phyloP scores from a whole-genome alignment of 352 stramenopile genomes.

The Hyaloperonospora arabidopsidis region DNA sequence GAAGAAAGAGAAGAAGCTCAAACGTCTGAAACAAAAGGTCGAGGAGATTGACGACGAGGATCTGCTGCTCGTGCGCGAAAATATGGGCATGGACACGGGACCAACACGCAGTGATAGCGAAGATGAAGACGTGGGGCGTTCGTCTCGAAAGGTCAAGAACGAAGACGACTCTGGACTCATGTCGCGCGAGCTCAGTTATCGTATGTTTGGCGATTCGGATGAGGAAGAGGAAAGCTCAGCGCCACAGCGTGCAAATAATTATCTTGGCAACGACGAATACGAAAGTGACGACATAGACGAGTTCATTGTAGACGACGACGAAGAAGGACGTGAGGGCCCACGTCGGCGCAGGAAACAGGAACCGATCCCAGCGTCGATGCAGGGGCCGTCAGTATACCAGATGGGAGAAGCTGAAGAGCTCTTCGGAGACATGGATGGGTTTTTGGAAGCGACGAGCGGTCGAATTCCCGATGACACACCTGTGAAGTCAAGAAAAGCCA shows the following conservation, averaged over 20 bases:
- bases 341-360: constrained; percentile 73
- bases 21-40: constrained; percentile 81
- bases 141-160: constrained; percentile 63
- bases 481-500: constrained; percentile 72
- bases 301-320: constrained; percentile 87
- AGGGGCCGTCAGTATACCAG: constrained; percentile 84
- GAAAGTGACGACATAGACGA: constrained; percentile 86
- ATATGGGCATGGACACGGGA: constrained; percentile 80
- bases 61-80: constrained; percentile 83
- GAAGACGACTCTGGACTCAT: constrained; percentile 72
- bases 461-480: constrained; percentile 24
- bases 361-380: constrained; percentile 62
- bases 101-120: constrained; percentile 69
- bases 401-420: constrained; percentile 87
- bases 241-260: constrained; percentile 62
- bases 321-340: constrained; percentile 72
- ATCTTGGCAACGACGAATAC: constrained; percentile 82
- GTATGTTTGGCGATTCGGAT: constrained; percentile 86
- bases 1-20: constrained; percentile 86
- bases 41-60: constrained; percentile 86
- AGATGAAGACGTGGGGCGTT: constrained; percentile 63
- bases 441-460: constrained; percentile 72
- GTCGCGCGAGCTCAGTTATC: constrained; percentile 79
- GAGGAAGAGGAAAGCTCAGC: constrained; percentile 80
- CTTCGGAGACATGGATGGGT: constrained; percentile 86